Evolutionary conservation across 495 filamentous ascomycete genomes (phyloP).

Genomic region (Penicillium fimorum): DNA sequence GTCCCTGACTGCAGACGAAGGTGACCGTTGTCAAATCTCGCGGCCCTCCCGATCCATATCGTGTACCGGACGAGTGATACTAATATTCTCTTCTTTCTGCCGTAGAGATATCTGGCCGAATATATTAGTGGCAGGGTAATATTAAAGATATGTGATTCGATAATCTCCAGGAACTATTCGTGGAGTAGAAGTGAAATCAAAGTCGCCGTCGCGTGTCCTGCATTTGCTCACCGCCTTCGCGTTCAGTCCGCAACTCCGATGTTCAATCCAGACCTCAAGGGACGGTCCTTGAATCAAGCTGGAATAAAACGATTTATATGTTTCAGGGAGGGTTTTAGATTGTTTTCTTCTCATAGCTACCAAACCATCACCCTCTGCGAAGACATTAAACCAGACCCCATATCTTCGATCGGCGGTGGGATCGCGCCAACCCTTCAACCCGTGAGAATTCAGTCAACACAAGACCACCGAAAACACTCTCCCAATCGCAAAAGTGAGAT

Average conservation of each 20-base stretch:
- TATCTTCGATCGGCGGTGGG: conserved; percentile 3
- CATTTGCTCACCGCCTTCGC: conserved; percentile 13
- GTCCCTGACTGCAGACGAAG: neutral
- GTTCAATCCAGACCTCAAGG: neutral
- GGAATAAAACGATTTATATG: neutral
- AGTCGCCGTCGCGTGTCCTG: neutral
- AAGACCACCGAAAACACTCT: neutral
- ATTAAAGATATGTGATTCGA: neutral
- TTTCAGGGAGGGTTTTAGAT: neutral
- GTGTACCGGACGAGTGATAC: neutral
- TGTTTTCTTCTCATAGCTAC: neutral
- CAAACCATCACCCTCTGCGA: neutral
- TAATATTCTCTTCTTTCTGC: neutral
- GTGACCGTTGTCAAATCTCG: neutral
- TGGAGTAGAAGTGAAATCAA: neutral
- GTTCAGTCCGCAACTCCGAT: conserved; percentile 11
- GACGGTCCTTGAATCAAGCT: neutral
- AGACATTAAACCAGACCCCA: neutral
- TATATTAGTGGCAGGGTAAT: neutral
- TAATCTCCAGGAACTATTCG: neutral
- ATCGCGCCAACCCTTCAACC: conserved; percentile 5
- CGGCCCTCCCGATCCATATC: neutral
- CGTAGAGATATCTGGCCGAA: neutral
- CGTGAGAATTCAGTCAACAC: conserved; percentile 6
- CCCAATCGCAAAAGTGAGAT: neutral